Percentiles rank a stretch among this genome's conserved stretches.
phyloP scores from a whole-genome alignment of 371 early-diverging fungal genomes.

The Funneliformis caledonium region DNA sequence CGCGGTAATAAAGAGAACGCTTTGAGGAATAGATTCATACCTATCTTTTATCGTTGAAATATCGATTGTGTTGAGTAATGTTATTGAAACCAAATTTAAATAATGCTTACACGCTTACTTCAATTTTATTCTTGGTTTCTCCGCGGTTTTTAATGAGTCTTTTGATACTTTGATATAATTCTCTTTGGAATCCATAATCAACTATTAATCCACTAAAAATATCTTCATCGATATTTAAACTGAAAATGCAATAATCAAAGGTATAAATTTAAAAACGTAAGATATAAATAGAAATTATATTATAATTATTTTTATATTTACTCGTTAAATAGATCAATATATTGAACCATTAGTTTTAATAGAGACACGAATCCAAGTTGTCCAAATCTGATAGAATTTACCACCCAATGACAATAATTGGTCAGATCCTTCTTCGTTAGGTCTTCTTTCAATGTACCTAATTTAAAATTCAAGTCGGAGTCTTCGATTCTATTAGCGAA shows the following conservation, averaged over 20 bases:
- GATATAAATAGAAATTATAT: not conserved
- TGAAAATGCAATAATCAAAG: not conserved
- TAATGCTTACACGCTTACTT: not conserved
- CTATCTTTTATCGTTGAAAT: not conserved
- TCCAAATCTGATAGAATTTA: not conserved
- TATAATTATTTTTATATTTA: not conserved
- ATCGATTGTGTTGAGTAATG: not conserved
- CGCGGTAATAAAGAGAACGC: not conserved
- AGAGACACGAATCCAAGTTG: slow-evolving; percentile 18
- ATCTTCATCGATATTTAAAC: not conserved
- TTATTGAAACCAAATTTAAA: not conserved
- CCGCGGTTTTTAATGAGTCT: slow-evolving; percentile 1
- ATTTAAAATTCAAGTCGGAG: not conserved
- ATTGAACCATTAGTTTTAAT: slow-evolving; percentile 30
- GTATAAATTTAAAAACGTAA: too few relatives aligned
- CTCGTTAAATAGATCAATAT: slow-evolving; percentile 28
- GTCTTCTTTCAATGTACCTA: not conserved
- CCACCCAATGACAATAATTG: slow-evolving; percentile 6
- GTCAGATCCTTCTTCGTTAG: not conserved
- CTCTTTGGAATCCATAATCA: slow-evolving; percentile 19
- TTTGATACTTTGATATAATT: slow-evolving; percentile 39
- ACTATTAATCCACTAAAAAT: not conserved
- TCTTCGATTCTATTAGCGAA: not conserved
- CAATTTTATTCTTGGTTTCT: not conserved
- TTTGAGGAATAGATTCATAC: slow-evolving; percentile 14